These are phyloP conservation scores for Pythium insidiosum DNA, from an alignment of 352 stramenopile genomes.

Conservation along the genomic window DNA sequence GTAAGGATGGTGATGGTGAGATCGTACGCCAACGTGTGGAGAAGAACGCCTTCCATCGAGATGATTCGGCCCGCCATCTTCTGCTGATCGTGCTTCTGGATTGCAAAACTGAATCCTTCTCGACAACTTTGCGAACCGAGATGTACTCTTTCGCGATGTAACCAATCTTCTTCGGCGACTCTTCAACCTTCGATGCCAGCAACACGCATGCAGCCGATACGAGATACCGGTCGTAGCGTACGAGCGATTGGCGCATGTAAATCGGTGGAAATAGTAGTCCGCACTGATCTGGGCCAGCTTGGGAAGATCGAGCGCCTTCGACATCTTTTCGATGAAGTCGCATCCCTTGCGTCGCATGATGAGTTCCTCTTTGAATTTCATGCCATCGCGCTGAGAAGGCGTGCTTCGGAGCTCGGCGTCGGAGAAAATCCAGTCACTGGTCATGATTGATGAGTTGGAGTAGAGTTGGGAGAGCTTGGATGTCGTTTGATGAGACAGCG, in stretches of 20 bases:
- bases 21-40: conserved; percentile 80
- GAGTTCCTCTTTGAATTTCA: conserved; percentile 70
- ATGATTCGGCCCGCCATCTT: conserved; percentile 66
- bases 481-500: too few relatives aligned
- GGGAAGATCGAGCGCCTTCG: conserved; percentile 63
- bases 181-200: conserved; percentile 80
- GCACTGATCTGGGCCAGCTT: conserved; percentile 80
- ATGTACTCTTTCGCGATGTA: conserved; percentile 78
- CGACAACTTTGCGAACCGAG: conserved; percentile 45
- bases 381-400: conserved; percentile 65
- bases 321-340: conserved; percentile 84
- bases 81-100: conserved; percentile 70
- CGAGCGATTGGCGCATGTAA: conserved; percentile 82
- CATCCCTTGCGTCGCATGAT: conserved; percentile 65
- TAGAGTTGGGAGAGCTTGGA: neutral
- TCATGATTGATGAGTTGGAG: conserved; percentile 12
- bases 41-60: conserved; percentile 78
- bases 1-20: conserved; percentile 82
- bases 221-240: conserved; percentile 84
- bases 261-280: conserved; percentile 84
- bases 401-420: conserved; percentile 53
- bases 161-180: conserved; percentile 71
- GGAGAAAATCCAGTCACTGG: conserved; percentile 75
- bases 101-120: conserved; percentile 75
- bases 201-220: conserved; percentile 76